Base-by-base conservation (phyloP, 768 basidiomycete species). In the Rhodocollybia butyracea region DNA sequence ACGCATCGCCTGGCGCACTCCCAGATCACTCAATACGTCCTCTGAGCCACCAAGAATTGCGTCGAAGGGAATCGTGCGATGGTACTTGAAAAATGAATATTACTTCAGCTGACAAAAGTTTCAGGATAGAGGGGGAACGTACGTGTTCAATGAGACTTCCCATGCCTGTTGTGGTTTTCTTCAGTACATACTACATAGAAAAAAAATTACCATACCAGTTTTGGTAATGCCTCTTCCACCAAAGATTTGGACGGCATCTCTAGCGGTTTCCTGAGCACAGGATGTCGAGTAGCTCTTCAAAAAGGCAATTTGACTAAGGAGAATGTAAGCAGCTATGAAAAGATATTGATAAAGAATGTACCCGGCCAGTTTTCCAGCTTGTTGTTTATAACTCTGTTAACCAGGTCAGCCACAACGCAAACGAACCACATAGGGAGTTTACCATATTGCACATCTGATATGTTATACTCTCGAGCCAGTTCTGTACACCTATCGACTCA, bases 391-490 rank as follows among this genome's bases (percentile, higher is more conserved):
- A 81, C 78, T 78, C 55, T 13, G 12, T 34, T 27, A 47, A 24
- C 51, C 13, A 54, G 29, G 3, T 24, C 5, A 38, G 21, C 4
- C 6, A 27, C 36, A 17, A 47, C 24, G 6, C n/a, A 31, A 38
- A 39, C 22, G 24, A 55, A 53, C 30, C 24, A 31, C 29, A 3
- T 22, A 21, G 45, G 24, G 13, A 38, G 22, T 60, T 56, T n/a
- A 74, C 80, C 91, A 93, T 91, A 56, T 87, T 85, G 67, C 80
- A 84, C 89, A 93, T 92, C 70, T 94, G 91, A 66, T 85, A 82
- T 0, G 91, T 94, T 57, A 94, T 73, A 59, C 82, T 86, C 73
- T 95, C 92, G 10, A 94, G 73, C 90, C 89, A 93, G 42, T 75
- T 81, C 67, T 93, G 91, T 5, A 80, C 78, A 21, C 77, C 71